These are phyloP conservation scores for Schoenoplectus triqueter DNA, from an alignment of 202 grass and related monocot genomes.

Conservation along the genomic window DNA sequence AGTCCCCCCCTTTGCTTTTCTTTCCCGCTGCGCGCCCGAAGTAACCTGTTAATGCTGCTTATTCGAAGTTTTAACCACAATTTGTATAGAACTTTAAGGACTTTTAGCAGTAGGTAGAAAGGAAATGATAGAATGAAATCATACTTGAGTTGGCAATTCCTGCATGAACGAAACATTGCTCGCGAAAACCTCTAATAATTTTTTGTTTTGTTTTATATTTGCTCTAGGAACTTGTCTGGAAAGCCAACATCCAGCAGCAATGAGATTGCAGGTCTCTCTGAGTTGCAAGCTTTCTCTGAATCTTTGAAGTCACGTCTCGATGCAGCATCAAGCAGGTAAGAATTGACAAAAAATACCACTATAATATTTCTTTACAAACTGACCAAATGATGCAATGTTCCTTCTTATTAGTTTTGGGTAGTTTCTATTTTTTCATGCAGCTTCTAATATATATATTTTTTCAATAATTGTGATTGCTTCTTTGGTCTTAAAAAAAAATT, in stretches of 20 bases:
- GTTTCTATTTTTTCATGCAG: background rate
- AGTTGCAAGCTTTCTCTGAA: constrained; percentile 85
- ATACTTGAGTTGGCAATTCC: background rate
- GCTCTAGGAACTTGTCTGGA: constrained; percentile 53
- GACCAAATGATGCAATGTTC: constrained; percentile 2
- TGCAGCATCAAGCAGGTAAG: constrained; percentile 85
- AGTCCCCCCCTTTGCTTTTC: too few species aligned
- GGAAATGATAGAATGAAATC: background rate
- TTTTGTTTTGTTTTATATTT: constrained; percentile 45
- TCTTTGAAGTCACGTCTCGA: constrained; percentile 82
- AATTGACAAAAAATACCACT: constrained; percentile 8
- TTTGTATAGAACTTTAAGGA: background rate
- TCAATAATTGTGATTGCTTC: constrained; percentile 17
- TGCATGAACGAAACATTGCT: constrained; percentile 11
- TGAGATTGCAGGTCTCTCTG: constrained; percentile 72
- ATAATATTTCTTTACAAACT: constrained; percentile 5
- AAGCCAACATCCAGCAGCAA: constrained; percentile 64
- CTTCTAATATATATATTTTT: background rate
- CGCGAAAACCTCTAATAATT: background rate
- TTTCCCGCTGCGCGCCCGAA: too few species aligned
- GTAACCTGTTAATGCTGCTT: constrained; percentile 14
- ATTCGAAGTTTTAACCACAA: constrained; percentile 1
- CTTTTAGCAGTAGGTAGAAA: background rate
- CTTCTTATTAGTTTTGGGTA: constrained; percentile 2
- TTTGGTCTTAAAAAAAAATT: background rate